Conservation (phyloP, 129 eudicot species). For the Heracleum sosnowskyi region DNA sequence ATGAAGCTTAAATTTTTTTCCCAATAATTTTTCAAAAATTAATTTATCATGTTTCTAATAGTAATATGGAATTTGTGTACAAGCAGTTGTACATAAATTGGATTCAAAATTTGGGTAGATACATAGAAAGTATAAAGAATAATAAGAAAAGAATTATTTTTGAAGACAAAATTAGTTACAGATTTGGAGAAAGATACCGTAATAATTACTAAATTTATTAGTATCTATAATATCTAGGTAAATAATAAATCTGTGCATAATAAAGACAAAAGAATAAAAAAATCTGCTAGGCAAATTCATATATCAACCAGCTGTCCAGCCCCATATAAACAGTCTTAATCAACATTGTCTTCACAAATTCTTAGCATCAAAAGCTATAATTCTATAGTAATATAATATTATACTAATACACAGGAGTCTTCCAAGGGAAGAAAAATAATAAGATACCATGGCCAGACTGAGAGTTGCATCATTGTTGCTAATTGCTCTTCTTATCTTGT, state of each 20-base stretch:
- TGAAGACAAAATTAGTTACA: too few relatives aligned
- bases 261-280: too few relatives aligned
- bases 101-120: too few relatives aligned
- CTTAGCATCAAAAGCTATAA: background rate
- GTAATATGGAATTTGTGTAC: too few relatives aligned
- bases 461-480: background rate
- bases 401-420: background rate
- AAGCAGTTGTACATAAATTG: too few relatives aligned
- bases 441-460: background rate
- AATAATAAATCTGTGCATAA: background rate
- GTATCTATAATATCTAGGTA: background rate
- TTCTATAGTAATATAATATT: background rate
- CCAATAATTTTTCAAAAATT: too few relatives aligned
- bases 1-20: too few relatives aligned
- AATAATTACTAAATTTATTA: background rate
- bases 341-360: background rate
- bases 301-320: background rate
- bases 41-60: too few relatives aligned
- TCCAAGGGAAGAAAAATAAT: too few relatives aligned
- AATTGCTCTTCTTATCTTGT: background rate
- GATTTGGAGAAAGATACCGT: too few relatives aligned
- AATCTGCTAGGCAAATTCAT: background rate
- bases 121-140: too few relatives aligned
- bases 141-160: too few relatives aligned
- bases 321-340: background rate